Evolutionary conservation across 2,329 filamentous ascomycete species (phyloP).

Genomic region (Penicillium sp.): DNA sequence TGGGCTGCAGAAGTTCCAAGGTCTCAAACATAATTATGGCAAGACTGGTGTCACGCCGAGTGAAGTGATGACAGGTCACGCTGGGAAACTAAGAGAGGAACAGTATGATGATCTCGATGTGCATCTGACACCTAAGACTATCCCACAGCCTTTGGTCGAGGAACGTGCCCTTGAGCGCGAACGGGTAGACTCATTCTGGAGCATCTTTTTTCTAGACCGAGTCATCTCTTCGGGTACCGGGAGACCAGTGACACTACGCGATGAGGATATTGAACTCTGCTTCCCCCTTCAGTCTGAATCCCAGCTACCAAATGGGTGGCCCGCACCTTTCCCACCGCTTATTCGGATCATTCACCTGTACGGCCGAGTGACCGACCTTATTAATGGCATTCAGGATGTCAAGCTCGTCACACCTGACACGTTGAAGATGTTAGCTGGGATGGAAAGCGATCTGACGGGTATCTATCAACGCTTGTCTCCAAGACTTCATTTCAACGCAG

Average conservation of each 20-base stretch:
- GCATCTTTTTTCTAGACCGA: slow-evolving; percentile 81
- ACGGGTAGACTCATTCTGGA: slow-evolving; percentile 84
- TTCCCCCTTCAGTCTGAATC: slow-evolving; percentile 60
- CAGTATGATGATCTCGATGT: slow-evolving; percentile 45
- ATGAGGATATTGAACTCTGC: slow-evolving; percentile 79
- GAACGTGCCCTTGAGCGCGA: slow-evolving; percentile 70
- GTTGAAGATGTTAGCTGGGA: slow-evolving; percentile 67
- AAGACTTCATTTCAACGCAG: slow-evolving; percentile 75
- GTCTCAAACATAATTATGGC: slow-evolving; percentile 59
- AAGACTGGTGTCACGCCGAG: slow-evolving; percentile 56
- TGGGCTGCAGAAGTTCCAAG: slow-evolving; percentile 77
- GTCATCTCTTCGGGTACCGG: slow-evolving; percentile 87
- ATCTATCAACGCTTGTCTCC: slow-evolving; percentile 73
- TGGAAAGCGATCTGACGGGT: slow-evolving; percentile 75
- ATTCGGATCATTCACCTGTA: slow-evolving; percentile 84
- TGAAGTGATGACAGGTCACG: slow-evolving; percentile 49
- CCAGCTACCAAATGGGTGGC: slow-evolving; percentile 61
- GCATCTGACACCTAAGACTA: slow-evolving; percentile 22
- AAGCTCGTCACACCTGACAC: slow-evolving; percentile 74
- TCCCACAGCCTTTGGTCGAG: slow-evolving; percentile 51
- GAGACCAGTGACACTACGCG: slow-evolving; percentile 75
- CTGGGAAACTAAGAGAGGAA: slow-evolving; percentile 44
- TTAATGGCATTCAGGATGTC: slow-evolving; percentile 75
- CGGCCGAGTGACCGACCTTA: slow-evolving; percentile 75
- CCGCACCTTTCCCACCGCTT: slow-evolving; percentile 74